Evolutionary conservation across 2,329 filamentous ascomycete species (phyloP).

Genomic region (Neofusicoccum laricinum): DNA sequence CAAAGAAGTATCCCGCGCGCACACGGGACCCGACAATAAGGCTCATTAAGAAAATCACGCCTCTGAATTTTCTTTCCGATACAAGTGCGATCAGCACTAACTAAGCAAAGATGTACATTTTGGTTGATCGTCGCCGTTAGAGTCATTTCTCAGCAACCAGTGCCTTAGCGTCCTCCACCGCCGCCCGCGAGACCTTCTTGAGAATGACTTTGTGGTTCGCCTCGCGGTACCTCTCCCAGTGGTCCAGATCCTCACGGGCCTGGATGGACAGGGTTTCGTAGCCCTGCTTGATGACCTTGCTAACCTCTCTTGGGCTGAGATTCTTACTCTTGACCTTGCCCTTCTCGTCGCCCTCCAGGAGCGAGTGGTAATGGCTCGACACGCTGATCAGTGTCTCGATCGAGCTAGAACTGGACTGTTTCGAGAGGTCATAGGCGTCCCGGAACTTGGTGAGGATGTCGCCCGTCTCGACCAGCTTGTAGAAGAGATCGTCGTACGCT

Average conservation of each 20-base stretch:
- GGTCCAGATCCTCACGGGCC: slow-evolving; percentile 79
- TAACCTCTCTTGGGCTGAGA: slow-evolving; percentile 79
- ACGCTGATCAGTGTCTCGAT: slow-evolving; percentile 84
- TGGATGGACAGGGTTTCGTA: slow-evolving; percentile 94
- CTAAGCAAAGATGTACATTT: not conserved
- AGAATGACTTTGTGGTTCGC: slow-evolving; percentile 78
- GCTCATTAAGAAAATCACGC: too few relatives aligned
- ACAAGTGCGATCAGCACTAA: not conserved
- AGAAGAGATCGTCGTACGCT: slow-evolving; percentile 94
- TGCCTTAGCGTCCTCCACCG: slow-evolving; percentile 66
- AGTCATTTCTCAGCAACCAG: slow-evolving; percentile 37
- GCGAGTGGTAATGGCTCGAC: slow-evolving; percentile 79
- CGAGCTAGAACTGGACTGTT: slow-evolving; percentile 52
- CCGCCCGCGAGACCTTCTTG: slow-evolving; percentile 81
- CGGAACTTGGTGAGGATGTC: slow-evolving; percentile 80
- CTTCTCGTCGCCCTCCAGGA: slow-evolving; percentile 62
- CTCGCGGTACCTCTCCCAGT: slow-evolving; percentile 83
- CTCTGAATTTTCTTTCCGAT: not conserved
- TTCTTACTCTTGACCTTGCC: slow-evolving; percentile 57
- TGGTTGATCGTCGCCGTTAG: not conserved
- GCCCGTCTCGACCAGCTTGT: slow-evolving; percentile 93
- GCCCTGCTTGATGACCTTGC: slow-evolving; percentile 89
- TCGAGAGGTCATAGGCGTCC: slow-evolving; percentile 62
- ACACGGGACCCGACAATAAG: too few relatives aligned
- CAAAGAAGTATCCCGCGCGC: too few relatives aligned